Percentiles rank a stretch among this genome's conserved stretches.
Evolutionary conservation across 2,329 filamentous ascomycete species (phyloP).

Genomic region (Phialocephala subalpina): DNA sequence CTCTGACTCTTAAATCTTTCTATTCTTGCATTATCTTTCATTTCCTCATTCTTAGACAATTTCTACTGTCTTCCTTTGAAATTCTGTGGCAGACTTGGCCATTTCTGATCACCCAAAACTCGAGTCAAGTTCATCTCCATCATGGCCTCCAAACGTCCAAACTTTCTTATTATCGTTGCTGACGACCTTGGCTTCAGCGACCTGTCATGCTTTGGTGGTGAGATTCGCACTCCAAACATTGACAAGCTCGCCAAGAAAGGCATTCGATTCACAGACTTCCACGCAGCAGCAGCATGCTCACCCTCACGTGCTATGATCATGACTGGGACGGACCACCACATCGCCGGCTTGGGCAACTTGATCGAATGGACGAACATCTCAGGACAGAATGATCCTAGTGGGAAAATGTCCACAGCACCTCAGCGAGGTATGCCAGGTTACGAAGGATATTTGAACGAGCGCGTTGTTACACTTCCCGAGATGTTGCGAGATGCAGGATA

Average conservation of each 20-base stretch:
- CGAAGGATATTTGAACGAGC: slow-evolving; percentile 62
- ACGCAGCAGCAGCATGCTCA: slow-evolving; percentile 65
- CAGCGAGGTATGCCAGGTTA: slow-evolving; percentile 57
- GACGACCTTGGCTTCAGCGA: slow-evolving; percentile 55
- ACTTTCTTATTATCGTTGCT: slow-evolving; percentile 48
- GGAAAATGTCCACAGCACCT: slow-evolving; percentile 44
- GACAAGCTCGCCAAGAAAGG: slow-evolving; percentile 58
- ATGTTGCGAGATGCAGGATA: slow-evolving; percentile 48
- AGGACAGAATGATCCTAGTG: slow-evolving; percentile 28
- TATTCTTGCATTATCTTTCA: background rate
- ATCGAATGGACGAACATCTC: slow-evolving; percentile 47
- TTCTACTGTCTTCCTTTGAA: background rate
- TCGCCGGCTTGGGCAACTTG: slow-evolving; percentile 55
- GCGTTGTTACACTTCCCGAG: slow-evolving; percentile 59
- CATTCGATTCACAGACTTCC: slow-evolving; percentile 64
- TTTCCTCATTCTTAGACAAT: background rate
- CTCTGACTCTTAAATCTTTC: background rate
- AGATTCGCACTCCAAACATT: slow-evolving; percentile 65
- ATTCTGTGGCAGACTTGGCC: background rate
- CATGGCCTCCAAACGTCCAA: slow-evolving; percentile 33
- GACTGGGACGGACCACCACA: slow-evolving; percentile 63
- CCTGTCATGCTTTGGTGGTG: slow-evolving; percentile 59
- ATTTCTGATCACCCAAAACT: background rate
- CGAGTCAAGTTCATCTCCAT: background rate
- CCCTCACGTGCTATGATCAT: slow-evolving; percentile 67